phyloP scores from a whole-genome alignment of 108 stramenopile species.

The Mediolabrus comicus region DNA sequence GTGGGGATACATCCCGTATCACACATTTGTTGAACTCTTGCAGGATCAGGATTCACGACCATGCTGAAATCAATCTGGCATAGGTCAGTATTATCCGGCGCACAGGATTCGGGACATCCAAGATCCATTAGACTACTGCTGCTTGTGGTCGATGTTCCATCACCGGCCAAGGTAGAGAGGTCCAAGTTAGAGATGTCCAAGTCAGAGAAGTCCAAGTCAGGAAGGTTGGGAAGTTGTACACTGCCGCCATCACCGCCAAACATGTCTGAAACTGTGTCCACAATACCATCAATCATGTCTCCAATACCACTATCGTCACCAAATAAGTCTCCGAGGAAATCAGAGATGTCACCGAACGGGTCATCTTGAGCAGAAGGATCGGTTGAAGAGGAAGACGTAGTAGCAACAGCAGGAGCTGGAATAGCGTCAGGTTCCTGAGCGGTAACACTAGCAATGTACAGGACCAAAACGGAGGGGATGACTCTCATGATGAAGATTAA shows the following conservation, averaged over 20 bases:
- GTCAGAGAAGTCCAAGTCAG: too few species aligned
- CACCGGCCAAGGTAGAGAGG: not conserved
- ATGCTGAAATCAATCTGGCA: not conserved
- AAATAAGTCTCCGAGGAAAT: not conserved
- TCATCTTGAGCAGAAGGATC: too few species aligned
- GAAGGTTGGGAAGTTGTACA: too few species aligned
- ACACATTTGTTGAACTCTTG: not conserved
- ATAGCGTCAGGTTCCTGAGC: not conserved
- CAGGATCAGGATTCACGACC: not conserved
- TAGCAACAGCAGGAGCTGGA: not conserved
- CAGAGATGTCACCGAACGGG: too few species aligned
- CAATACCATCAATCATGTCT: not conserved
- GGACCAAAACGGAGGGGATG: not conserved
- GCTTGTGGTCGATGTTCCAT: too few species aligned
- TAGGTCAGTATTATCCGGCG: not conserved
- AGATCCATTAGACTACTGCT: not conserved
- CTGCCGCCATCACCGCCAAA: not conserved
- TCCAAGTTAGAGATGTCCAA: too few species aligned
- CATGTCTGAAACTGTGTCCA: not conserved
- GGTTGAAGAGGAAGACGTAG: not conserved
- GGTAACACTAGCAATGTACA: not conserved
- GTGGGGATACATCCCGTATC: not conserved
- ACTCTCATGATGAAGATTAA: constrained; percentile 23
- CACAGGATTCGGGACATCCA: not conserved
- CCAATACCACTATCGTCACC: not conserved